Conservation (phyloP, 805 yeast genomes). For the Saturnispora hagleri region DNA sequence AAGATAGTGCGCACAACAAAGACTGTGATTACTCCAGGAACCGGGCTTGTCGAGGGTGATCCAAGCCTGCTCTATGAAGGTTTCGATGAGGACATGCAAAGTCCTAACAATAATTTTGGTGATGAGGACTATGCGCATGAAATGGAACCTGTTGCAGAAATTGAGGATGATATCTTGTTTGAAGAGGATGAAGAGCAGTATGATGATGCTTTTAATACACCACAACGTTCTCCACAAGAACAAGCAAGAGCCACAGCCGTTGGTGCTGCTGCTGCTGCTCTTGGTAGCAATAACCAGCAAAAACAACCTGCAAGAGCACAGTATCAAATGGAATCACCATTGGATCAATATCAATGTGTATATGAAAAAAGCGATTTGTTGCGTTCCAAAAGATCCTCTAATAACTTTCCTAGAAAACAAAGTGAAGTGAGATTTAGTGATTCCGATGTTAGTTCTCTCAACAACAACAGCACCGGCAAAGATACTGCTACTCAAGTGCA, state of each 20-base stretch:
- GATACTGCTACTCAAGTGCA: not conserved
- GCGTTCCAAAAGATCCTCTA: not conserved
- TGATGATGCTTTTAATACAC: not conserved
- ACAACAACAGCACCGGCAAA: not conserved
- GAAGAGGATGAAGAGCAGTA: not conserved
- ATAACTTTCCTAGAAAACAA: not conserved
- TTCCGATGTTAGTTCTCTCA: not conserved
- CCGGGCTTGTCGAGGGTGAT: conserved; percentile 18
- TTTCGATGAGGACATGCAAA: conserved; percentile 17
- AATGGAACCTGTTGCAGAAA: conserved; percentile 2
- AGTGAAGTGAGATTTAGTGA: not conserved
- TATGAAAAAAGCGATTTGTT: not conserved
- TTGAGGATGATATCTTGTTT: not conserved
- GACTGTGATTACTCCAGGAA: conserved; percentile 17
- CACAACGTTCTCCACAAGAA: not conserved
- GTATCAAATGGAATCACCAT: not conserved
- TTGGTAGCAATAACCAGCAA: not conserved
- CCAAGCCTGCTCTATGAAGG: conserved; percentile 21
- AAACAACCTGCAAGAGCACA: not conserved
- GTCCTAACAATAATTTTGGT: conserved; percentile 16
- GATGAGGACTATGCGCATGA: conserved; percentile 2
- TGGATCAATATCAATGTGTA: too few species aligned
- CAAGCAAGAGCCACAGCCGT: not conserved
- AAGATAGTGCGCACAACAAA: conserved; percentile 42
- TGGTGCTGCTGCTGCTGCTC: conserved; percentile 11